Base-by-base conservation (phyloP, 1,139 yeast genomes). In the Pichia sp. region DNA sequence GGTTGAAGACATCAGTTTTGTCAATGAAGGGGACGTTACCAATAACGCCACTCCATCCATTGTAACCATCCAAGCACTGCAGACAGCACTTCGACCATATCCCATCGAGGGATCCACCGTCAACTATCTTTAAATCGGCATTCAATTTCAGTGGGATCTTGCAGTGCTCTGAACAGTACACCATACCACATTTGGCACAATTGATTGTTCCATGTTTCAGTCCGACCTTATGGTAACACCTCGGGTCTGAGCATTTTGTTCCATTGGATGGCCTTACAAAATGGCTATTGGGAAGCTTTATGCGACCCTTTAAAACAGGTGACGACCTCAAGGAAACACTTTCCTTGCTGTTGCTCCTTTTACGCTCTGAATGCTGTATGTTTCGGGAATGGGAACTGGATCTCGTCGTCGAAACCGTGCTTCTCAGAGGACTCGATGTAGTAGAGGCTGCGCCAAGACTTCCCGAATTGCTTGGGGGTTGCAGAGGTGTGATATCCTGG, bases 11-110 rank as follows among this genome's bases (percentile, higher is more conserved):
- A 0, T 37, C 51, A 0, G 88, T 80, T 37, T 75, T 60, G 60
- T 87, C 88, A 10, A 45, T 21, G 7, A 22, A 13, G 16, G 28
- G 10, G 1, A 80, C 82, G 40, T 67, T 65, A 18, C 23, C 47
- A 23, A 42, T 42, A 23, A 60, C 59, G 50, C 72, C 77, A 18
- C 66, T 62, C 60, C 82, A 75, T 3, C 85, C 86, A 3, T 85
- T 83, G 54, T 83, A 79, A 2, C 66, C 58, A 37, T 65, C 64
- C 63, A 76, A 87, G 65, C 97, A 90, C 0, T 60, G 60, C 41
- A 74, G 70, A 65, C 97, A 90, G 55, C 88, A 85, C 45, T 85
- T 72, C 48, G 83, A 74, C 93, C 93, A 85, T 4, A 73, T 68
- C 0, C 95, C 95, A 2, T 23, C 25, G 0, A 79, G 13, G 2